phyloP scores from a whole-genome alignment of 768 basidiomycete genomes.

The Mycena chlorophos region DNA sequence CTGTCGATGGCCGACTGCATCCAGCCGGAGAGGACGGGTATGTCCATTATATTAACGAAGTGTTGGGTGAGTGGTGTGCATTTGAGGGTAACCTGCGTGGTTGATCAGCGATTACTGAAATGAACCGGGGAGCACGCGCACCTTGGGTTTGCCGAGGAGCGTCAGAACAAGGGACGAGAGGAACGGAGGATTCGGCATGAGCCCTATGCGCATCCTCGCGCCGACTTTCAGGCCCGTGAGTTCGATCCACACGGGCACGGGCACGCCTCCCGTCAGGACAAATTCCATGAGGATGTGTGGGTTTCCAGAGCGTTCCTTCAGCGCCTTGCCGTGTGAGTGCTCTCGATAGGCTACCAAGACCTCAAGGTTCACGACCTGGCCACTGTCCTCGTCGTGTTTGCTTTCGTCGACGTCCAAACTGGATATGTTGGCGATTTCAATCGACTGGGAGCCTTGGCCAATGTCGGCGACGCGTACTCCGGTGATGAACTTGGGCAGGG shows the following conservation, averaged over 20 bases:
- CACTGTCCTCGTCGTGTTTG: slow-evolving; percentile 36
- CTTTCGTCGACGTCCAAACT: slow-evolving; percentile 39
- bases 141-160: slow-evolving; percentile 70
- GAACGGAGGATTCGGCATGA: slow-evolving; percentile 72
- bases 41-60: slow-evolving; percentile 77
- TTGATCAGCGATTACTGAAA: too few species aligned
- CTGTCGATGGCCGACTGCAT: slow-evolving; percentile 67
- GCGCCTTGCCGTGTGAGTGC: slow-evolving; percentile 41
- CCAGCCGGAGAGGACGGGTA: slow-evolving; percentile 70
- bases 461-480: slow-evolving; percentile 74
- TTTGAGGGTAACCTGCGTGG: slow-evolving; percentile 59
- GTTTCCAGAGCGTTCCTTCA: slow-evolving; percentile 51
- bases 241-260: slow-evolving; percentile 72
- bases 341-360: slow-evolving; percentile 69
- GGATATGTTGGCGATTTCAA: slow-evolving; percentile 69
- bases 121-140: too few species aligned
- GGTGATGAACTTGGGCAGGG: slow-evolving; percentile 49
- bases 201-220: slow-evolving; percentile 65
- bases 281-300: slow-evolving; percentile 71
- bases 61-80: slow-evolving; percentile 62
- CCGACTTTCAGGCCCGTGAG: slow-evolving; percentile 65
- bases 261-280: slow-evolving; percentile 47
- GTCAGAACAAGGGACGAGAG: slow-evolving; percentile 51
- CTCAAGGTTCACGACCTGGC: slow-evolving; percentile 65
- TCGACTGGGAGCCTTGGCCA: slow-evolving; percentile 65